phyloP scores from a whole-genome alignment of 1,139 yeast species.

The Geotrichum europaeum region DNA sequence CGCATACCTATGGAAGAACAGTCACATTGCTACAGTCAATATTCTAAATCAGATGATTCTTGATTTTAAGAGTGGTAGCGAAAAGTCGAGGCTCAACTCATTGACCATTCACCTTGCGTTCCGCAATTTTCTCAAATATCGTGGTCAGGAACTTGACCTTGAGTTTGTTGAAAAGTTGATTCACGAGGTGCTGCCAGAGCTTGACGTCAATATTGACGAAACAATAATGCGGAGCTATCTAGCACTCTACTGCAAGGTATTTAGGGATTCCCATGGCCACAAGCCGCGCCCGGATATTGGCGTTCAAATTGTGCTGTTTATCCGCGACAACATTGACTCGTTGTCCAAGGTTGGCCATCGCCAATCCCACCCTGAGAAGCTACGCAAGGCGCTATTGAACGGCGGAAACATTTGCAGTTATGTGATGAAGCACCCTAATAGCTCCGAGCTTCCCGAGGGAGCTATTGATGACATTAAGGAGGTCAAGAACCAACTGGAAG shows the following conservation, averaged over 20 bases:
- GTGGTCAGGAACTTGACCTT: slow-evolving; percentile 11
- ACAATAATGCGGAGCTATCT: slow-evolving; percentile 12
- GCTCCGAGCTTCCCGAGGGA: not conserved
- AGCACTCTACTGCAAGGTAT: slow-evolving; percentile 9
- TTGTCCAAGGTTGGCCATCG: slow-evolving; percentile 6
- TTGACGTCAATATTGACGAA: slow-evolving; percentile 10
- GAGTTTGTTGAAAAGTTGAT: slow-evolving; percentile 5
- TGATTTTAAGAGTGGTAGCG: slow-evolving; percentile 4
- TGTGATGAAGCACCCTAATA: slow-evolving; percentile 6
- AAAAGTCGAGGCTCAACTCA: slow-evolving; percentile 6
- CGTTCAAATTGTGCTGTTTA: slow-evolving; percentile 4
- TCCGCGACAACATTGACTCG: not conserved
- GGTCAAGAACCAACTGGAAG: not conserved
- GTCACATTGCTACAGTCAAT: not conserved
- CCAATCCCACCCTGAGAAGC: not conserved
- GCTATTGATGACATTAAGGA: slow-evolving; percentile 5
- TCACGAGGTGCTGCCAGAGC: slow-evolving; percentile 5
- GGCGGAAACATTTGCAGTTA: slow-evolving; percentile 6
- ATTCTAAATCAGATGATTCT: slow-evolving; percentile 9
- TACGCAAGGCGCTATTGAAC: slow-evolving; percentile 2
- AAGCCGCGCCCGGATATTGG: slow-evolving; percentile 6
- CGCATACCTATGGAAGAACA: slow-evolving; percentile 1
- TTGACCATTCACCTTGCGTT: slow-evolving; percentile 11
- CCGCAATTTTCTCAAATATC: slow-evolving; percentile 8
- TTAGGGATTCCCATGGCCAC: slow-evolving; percentile 8